Evolutionary conservation across 805 yeast species (phyloP).

Genomic region (Blastobotrys muscicola): DNA sequence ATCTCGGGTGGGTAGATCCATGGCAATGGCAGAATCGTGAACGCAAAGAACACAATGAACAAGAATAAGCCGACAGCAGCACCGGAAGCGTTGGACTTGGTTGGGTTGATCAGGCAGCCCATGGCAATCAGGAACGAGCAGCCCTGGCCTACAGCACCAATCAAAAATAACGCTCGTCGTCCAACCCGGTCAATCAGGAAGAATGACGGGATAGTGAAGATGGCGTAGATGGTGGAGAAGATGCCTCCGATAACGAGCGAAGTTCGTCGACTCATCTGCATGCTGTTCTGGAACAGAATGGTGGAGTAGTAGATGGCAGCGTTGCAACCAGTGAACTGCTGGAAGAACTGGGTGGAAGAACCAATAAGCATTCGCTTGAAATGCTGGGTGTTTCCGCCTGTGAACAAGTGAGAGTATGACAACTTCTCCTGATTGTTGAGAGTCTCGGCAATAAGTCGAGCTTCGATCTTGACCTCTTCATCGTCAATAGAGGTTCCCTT

Average conservation of each 20-base stretch:
- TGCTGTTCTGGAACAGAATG: conserved; percentile 15
- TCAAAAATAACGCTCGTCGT: conserved; percentile 50
- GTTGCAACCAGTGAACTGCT: conserved; percentile 26
- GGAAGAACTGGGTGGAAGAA: conserved; percentile 45
- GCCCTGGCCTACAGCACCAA: conserved; percentile 44
- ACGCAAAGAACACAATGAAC: conserved; percentile 18
- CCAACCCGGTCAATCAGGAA: conserved; percentile 35
- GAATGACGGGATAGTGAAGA: conserved; percentile 30
- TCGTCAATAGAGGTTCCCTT: conserved; percentile 9
- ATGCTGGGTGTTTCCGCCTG: conserved; percentile 50
- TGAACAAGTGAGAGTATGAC: conserved; percentile 16
- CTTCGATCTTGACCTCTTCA: conserved; percentile 10
- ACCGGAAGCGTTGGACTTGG: conserved; percentile 14
- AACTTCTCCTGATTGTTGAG: conserved; percentile 17
- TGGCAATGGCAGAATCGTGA: conserved; percentile 18
- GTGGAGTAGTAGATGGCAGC: conserved; percentile 20
- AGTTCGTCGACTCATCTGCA: conserved; percentile 10
- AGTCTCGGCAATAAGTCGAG: conserved; percentile 14
- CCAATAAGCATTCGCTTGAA: conserved; percentile 53
- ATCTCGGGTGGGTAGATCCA: conserved; percentile 22
- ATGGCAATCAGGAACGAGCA: conserved; percentile 19
- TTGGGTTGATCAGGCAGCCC: conserved; percentile 15
- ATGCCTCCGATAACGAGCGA: conserved; percentile 19
- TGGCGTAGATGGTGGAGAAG: conserved; percentile 16
- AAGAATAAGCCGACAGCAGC: conserved; percentile 18